Percentiles rank a stretch among this genome's conserved stretches.
Conservation (phyloP, 306 rosid species). For the Cyclanthera cordifolia region DNA sequence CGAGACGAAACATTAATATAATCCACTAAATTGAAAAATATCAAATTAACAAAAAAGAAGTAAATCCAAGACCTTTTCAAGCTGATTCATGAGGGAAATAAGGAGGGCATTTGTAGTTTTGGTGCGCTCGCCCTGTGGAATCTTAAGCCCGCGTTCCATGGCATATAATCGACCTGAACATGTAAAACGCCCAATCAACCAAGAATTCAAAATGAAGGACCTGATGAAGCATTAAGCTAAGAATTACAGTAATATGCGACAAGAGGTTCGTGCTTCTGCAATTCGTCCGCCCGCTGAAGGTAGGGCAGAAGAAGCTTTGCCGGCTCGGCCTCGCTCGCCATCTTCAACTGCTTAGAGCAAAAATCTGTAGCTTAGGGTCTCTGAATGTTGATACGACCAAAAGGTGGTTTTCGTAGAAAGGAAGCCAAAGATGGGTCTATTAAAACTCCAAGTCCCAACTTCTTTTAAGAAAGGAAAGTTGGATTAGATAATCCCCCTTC, state of each 20-base stretch:
- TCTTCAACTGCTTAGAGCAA: constrained; percentile 11
- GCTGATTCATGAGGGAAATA: constrained; percentile 93
- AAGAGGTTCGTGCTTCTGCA: constrained; percentile 95
- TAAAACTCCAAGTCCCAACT: not conserved
- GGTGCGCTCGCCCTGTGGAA: constrained; percentile 83
- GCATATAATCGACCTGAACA: constrained; percentile 85
- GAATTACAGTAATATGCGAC: constrained; percentile 85
- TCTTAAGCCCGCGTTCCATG: constrained; percentile 89
- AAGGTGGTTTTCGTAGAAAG: not conserved
- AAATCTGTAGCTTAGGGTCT: not conserved
- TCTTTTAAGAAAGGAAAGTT: too few relatives aligned
- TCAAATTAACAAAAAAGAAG: not conserved
- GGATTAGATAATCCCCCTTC: too few relatives aligned
- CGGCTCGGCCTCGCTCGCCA: constrained; percentile 91
- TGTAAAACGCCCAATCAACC: constrained; percentile 4
- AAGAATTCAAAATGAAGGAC: not conserved
- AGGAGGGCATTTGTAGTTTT: constrained; percentile 85
- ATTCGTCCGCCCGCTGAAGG: constrained; percentile 99
- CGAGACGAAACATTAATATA: not conserved
- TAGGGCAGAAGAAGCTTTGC: constrained; percentile 91
- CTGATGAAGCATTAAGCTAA: constrained; percentile 5
- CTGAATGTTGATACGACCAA: not conserved
- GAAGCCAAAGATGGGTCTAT: not conserved
- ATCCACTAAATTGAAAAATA: not conserved
- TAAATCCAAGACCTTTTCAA: constrained; percentile 54